A percentile compares a stretch with the other conserved stretches of the same genome.
Evolutionary conservation across 2,329 filamentous ascomycete genomes (phyloP).

Genomic region (Cryphonectria japonica): DNA sequence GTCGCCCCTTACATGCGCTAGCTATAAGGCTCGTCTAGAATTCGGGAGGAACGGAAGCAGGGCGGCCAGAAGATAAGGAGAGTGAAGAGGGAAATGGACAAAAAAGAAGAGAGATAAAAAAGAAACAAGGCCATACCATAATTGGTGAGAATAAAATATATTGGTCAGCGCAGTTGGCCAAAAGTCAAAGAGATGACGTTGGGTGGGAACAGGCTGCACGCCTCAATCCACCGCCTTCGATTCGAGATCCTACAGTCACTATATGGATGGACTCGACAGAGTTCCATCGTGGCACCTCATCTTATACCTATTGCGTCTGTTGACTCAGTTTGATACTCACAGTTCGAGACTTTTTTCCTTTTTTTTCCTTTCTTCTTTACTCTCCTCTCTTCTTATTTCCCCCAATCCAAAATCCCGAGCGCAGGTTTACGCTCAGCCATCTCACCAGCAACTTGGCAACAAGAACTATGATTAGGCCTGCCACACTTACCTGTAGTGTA

Average conservation of each 20-base stretch:
- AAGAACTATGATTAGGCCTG: neutral
- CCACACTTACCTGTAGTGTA: neutral
- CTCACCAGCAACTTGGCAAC: neutral
- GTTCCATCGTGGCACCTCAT: neutral
- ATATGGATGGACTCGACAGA: neutral
- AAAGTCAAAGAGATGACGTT: neutral
- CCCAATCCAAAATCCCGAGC: no score
- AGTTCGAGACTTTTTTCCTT: no score
- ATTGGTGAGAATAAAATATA: conserved; percentile 20
- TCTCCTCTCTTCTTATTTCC: no score
- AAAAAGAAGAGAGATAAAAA: neutral
- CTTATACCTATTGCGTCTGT: neutral
- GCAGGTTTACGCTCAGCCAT: neutral
- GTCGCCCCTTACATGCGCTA: neutral
- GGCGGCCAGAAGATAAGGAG: conserved; percentile 16
- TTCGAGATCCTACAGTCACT: neutral
- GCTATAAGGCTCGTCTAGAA: neutral
- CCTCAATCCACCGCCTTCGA: neutral
- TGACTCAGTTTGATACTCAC: neutral
- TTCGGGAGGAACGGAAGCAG: conserved; percentile 4
- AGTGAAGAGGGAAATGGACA: neutral
- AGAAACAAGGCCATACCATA: neutral
- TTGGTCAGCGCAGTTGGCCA: conserved; percentile 8
- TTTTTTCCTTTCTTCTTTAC: neutral
- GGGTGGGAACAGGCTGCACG: neutral